These are phyloP conservation scores for Halophytophthora polymorphica DNA, from an alignment of 352 stramenopile species.

Conservation along the genomic window DNA sequence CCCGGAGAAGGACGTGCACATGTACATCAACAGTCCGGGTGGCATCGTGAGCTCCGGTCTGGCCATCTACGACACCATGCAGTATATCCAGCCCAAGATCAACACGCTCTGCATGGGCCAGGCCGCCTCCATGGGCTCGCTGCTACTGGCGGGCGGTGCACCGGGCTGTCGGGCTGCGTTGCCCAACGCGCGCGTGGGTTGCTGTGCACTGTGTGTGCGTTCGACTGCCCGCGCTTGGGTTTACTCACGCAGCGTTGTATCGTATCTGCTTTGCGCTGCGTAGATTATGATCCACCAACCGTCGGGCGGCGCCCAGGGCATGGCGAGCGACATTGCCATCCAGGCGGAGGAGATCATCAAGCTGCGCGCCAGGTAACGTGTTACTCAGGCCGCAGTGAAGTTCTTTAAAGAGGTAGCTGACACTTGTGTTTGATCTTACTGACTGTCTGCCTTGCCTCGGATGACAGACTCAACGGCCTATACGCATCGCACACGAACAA, in stretches of 20 bases:
- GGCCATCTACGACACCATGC: constrained; percentile 99
- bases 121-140: constrained; percentile 94
- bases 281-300: constrained; percentile 98
- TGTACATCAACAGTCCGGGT: constrained; percentile 99
- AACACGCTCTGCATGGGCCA: constrained; percentile 98
- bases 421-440: neutral
- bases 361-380: constrained; percentile 54
- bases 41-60: constrained; percentile 96
- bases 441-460: constrained; percentile 1
- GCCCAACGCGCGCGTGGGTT: constrained; percentile 89
- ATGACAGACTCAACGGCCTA: constrained; percentile 66
- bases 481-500: constrained; percentile 76
- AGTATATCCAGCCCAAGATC: constrained; percentile 96
- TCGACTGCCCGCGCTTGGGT: neutral
- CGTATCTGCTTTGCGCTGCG: constrained; percentile 1
- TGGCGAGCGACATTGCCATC: constrained; percentile 98
- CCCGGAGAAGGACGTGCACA: constrained; percentile 96
- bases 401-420: neutral
- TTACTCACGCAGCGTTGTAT: constrained; percentile 1
- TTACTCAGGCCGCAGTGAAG: constrained; percentile 10
- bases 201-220: neutral
- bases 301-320: constrained; percentile 93
- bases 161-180: constrained; percentile 90
- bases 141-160: constrained; percentile 92
- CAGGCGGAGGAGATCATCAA: constrained; percentile 98